Evolutionary conservation across 1,284 basidiomycete genomes (phyloP).

Genomic region (Austroboletus niveus): DNA sequence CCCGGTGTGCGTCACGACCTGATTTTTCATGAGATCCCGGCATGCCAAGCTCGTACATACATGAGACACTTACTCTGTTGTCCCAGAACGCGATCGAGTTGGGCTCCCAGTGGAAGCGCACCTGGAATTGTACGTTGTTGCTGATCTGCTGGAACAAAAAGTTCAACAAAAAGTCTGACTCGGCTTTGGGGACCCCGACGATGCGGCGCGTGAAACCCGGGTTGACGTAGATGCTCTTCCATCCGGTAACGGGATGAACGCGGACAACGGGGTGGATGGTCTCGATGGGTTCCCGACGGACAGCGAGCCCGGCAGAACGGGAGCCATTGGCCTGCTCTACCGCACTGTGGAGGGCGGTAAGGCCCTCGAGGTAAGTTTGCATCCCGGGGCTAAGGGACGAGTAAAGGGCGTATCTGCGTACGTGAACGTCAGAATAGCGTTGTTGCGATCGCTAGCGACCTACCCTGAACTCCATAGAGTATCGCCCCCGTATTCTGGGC

Average conservation of each 20-base stretch:
- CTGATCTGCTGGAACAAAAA: constrained; percentile 73
- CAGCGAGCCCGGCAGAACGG: constrained; percentile 59
- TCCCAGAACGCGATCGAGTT: constrained; percentile 75
- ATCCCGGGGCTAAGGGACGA: constrained; percentile 67
- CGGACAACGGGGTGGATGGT: constrained; percentile 66
- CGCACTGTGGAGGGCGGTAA: constrained; percentile 66
- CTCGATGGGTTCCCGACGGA: constrained; percentile 69
- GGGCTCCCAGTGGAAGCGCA: constrained; percentile 68
- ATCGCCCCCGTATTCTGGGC: constrained; percentile 66
- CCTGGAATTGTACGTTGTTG: constrained; percentile 69
- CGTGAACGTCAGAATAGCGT: constrained; percentile 5
- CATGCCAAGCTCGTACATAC: too few species aligned
- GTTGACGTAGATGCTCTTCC: constrained; percentile 78
- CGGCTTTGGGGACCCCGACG: constrained; percentile 74
- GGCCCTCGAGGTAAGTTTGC: constrained; percentile 65
- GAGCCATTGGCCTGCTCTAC: constrained; percentile 68
- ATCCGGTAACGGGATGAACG: constrained; percentile 78
- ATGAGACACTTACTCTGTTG: constrained; percentile 48
- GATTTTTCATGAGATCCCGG: constrained; percentile 2
- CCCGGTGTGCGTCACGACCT: constrained; percentile 74
- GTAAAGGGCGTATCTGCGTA: constrained; percentile 59
- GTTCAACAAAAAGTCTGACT: constrained; percentile 68
- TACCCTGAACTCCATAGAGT: constrained; percentile 71
- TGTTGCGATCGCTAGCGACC: not conserved
- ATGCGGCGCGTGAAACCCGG: constrained; percentile 71